Evolutionary conservation across 768 basidiomycete genomes (phyloP), one percentile per base, ranked within the genome.

Genomic region (Amanita rubescens): DNA sequence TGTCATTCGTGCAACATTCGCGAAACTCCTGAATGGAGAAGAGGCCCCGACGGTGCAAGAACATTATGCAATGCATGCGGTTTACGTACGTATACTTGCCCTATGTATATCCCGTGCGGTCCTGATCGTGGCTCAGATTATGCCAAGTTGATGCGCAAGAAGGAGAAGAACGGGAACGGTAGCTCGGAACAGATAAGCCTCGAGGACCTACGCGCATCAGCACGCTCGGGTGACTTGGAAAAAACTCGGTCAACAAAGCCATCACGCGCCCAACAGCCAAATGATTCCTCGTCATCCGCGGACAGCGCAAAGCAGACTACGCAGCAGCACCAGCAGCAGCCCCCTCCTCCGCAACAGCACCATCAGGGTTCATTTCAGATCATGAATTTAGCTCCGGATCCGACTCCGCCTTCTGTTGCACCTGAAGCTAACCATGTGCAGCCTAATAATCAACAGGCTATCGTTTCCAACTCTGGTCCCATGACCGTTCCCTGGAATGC

Each of bases 31-130:
- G 89, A 91, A 66, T 91, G 89, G 89, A 69, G 89, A 50, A 78
- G 88, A 22, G 89, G 89, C 14, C 89, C 89, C 2, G 89, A 90
- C 62, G 89, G 89, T 3, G 88, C 89, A 22, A 71, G 89, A 62
- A 91, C 89, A 7, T 64, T 91, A 60, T 91, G 89, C 63, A 91
- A 90, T 65, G 89, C 89, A 39, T 91, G 89, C 68, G 89, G 89
- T 30, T 69, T 91, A 59, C 89, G 89, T 91, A 66, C 65, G 85
- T 82, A 39, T 55, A n/a, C n/a, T 48, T 27, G n/a, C 41, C 54
- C 32, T 17, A 15, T 51, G 19, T 37, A 48, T 22, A 24, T 49
- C 19, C 55, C 48, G 35, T 52, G 22, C 38, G 20, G 8, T 11
- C 11, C 41, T 44, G 17, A 52, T 35, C 37, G 22, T 35, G 47